These are phyloP conservation scores for Teunomyces tritomae DNA, from an alignment of 805 yeast species.

Conservation along the genomic window DNA sequence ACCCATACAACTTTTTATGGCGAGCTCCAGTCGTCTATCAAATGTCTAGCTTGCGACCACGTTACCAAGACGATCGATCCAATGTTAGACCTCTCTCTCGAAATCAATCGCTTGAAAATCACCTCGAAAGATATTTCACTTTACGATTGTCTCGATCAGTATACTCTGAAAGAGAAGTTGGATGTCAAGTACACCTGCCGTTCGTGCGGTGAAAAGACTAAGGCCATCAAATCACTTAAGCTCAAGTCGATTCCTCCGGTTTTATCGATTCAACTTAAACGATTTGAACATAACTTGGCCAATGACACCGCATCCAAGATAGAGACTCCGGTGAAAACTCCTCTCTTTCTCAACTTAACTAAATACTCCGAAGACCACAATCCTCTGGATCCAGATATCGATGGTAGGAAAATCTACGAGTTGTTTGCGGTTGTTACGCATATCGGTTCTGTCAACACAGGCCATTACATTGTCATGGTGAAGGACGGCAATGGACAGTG, in stretches of 20 bases:
- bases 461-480: constrained; percentile 83
- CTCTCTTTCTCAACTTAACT: constrained; percentile 68
- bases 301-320: constrained; percentile 60
- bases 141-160: constrained; percentile 67
- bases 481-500: constrained; percentile 75
- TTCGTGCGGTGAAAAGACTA: constrained; percentile 57
- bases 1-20: constrained; percentile 85
- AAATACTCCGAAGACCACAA: constrained; percentile 43
- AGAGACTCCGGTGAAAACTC: constrained; percentile 71
- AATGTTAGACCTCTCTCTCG: constrained; percentile 83
- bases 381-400: constrained; percentile 15
- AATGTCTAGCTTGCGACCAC: constrained; percentile 65
- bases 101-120: constrained; percentile 41
- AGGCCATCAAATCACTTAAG: constrained; percentile 67
- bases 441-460: constrained; percentile 91
- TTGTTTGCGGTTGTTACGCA: constrained; percentile 86
- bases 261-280: constrained; percentile 77
- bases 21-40: constrained; percentile 72
- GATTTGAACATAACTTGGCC: constrained; percentile 61
- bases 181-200: constrained; percentile 74
- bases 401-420: constrained; percentile 56
- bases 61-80: constrained; percentile 80
- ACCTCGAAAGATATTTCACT: constrained; percentile 29
- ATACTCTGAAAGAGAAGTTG: constrained; percentile 73
- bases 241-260: constrained; percentile 73